These are phyloP conservation scores for Eucalyptus albens DNA, from an alignment of 345 rosid species.

Conservation along the genomic window DNA sequence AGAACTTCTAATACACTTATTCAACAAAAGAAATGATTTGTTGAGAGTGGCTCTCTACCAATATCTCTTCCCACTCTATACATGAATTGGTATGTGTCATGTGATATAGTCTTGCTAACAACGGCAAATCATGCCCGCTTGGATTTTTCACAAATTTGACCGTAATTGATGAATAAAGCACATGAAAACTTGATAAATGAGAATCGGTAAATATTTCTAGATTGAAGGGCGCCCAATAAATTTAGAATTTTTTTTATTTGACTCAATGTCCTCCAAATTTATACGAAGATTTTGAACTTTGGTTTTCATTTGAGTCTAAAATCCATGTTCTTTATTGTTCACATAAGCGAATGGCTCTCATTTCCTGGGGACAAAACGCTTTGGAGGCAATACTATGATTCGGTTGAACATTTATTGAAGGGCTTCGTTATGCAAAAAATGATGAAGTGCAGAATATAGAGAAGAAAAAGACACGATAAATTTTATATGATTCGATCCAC, in stretches of 20 bases:
- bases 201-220: background rate
- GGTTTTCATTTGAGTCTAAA: background rate
- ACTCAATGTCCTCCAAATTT: background rate
- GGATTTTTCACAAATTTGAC: background rate
- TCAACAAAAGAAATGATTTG: background rate
- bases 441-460: background rate
- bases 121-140: background rate
- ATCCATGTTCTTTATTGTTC: background rate
- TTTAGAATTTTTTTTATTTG: background rate
- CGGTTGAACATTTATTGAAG: background rate
- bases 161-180: background rate
- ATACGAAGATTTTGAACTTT: background rate
- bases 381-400: background rate
- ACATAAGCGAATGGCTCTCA: background rate
- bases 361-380: background rate
- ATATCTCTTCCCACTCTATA: background rate
- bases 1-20: too few relatives aligned
- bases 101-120: background rate
- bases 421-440: background rate
- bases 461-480: background rate
- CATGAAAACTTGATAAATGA: background rate
- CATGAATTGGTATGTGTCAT: background rate
- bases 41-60: background rate
- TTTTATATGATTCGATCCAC: background rate
- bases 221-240: background rate